Evolutionary conservation across 176 grass and related monocot genomes (phyloP), one percentile per base, ranked within the genome.

Genomic region (Oropetium thomaeum): DNA sequence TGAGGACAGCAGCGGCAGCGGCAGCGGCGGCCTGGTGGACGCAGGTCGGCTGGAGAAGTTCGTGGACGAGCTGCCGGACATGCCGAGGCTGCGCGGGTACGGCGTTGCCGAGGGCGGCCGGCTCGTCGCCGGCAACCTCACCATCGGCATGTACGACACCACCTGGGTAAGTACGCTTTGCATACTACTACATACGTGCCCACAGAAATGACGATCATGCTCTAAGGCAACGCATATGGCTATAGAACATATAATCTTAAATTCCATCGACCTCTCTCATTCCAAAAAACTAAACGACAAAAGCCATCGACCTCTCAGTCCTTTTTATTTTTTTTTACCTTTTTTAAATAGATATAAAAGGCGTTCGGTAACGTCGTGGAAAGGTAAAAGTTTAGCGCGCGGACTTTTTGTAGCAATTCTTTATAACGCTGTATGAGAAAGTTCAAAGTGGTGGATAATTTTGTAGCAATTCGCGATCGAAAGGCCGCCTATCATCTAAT

Each of bases 71-170:
- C 86, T 97, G 37, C 94, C 95, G 17, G 64, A 85, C 41, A 92
- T 93, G 84, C 86, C 91, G 5, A 85, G 62, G 84, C 74, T 93
- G 26, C 88, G 81, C 44, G 90, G 88, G 6, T 97, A 84, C 67
- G 78, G 49, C 43, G 62, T 87, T 7, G 10, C 8, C 3, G 35
- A 42, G 0, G 69, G 57, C 49, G 94, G 90, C 16, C 5, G 14
- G n/a, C 71, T 80, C 60, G 78, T 93, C 49, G 77, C 94, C 83
- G 86, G 94, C 44, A 93, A 97, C 59, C 86, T 93, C 59, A 81
- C 88, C 78, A 73, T 97, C 59, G 95, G 95, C 86, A 97, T 93
- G 95, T 92, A 89, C 52, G 90, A 97, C 34, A 97, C 87, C 70
- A 83, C 33, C 48, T 97, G 90, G 95, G 90, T 97, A 84, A 60